A percentile compares a stretch with the other conserved stretches of the same genome.
These are phyloP conservation scores for Globisporangium parvum DNA, from an alignment of 352 stramenopile species.

Conservation along the genomic window DNA sequence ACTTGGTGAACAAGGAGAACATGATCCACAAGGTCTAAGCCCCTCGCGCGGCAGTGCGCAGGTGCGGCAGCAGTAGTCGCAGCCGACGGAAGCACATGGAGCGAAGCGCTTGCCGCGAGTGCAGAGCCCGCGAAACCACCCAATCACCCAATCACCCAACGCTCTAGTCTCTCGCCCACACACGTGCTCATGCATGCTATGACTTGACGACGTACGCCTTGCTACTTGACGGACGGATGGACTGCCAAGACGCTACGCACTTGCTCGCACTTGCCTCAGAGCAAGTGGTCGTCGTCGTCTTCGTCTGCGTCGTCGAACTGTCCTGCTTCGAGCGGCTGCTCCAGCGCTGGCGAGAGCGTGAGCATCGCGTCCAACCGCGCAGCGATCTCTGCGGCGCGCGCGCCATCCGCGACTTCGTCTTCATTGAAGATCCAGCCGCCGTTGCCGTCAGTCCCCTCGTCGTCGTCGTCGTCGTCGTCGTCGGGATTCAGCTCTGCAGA, in stretches of 20 bases:
- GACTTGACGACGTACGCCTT: too few relatives aligned
- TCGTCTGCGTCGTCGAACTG: slow-evolving; percentile 84
- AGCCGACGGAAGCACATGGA: slow-evolving; percentile 4
- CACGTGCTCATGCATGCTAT: too few relatives aligned
- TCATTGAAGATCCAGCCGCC: slow-evolving; percentile 82
- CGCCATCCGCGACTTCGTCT: slow-evolving; percentile 65
- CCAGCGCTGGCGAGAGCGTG: slow-evolving; percentile 42
- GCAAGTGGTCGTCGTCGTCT: slow-evolving; percentile 31
- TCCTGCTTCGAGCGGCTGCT: slow-evolving; percentile 32
- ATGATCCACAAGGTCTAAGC: slow-evolving; percentile 93
- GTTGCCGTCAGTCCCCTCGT: slow-evolving; percentile 24
- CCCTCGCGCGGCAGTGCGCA: too few relatives aligned
- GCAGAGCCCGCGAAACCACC: too few relatives aligned
- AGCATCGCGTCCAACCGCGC: slow-evolving; percentile 71
- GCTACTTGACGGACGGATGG: too few relatives aligned
- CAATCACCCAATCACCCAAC: too few relatives aligned
- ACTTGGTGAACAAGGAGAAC: slow-evolving; percentile 99
- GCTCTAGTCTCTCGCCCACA: too few relatives aligned
- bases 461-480: slow-evolving; percentile 43
- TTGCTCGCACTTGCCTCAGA: too few relatives aligned
- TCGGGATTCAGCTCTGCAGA: slow-evolving; percentile 81
- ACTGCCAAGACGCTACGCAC: too few relatives aligned
- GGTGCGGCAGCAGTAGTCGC: not conserved
- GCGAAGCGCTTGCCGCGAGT: too few relatives aligned
- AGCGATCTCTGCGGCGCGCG: slow-evolving; percentile 46